Conservation (phyloP, 768 basidiomycete species). For the Boletus eberwhitei region DNA sequence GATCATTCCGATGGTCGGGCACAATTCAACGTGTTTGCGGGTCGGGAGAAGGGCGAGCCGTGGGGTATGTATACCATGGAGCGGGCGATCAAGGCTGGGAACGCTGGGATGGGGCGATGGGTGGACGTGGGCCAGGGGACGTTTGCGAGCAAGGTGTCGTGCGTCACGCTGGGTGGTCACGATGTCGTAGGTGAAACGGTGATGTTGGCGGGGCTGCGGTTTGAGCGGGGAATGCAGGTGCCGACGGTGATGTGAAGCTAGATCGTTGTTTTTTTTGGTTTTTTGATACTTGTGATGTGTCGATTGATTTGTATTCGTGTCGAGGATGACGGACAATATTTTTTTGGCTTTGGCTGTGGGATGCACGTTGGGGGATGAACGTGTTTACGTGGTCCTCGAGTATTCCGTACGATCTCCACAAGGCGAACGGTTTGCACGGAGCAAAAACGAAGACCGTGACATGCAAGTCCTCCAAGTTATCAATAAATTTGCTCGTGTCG, state of each 20-base stretch:
- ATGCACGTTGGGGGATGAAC: too few relatives aligned
- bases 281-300: background rate
- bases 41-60: conserved; percentile 47
- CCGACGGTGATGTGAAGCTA: conserved; percentile 46
- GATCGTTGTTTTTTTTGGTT: background rate
- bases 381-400: too few relatives aligned
- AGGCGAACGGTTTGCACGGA: too few relatives aligned
- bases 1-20: conserved; percentile 60
- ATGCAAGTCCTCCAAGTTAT: too few relatives aligned
- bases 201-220: conserved; percentile 60
- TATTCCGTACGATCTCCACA: too few relatives aligned
- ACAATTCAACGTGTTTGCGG: conserved; percentile 67
- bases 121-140: conserved; percentile 36
- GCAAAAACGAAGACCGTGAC: too few relatives aligned
- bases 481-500: too few relatives aligned
- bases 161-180: conserved; percentile 22
- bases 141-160: conserved; percentile 55
- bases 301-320: conserved; percentile 15
- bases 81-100: conserved; percentile 39
- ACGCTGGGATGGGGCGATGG: conserved; percentile 47
- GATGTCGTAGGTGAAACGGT: conserved; percentile 45
- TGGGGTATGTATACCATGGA: conserved; percentile 77
- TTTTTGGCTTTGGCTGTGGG: background rate
- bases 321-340: background rate
- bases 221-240: conserved; percentile 56